These are phyloP conservation scores for Talaromyces marneffei DNA, from an alignment of 2,329 filamentous ascomycete genomes.

Conservation along the genomic window DNA sequence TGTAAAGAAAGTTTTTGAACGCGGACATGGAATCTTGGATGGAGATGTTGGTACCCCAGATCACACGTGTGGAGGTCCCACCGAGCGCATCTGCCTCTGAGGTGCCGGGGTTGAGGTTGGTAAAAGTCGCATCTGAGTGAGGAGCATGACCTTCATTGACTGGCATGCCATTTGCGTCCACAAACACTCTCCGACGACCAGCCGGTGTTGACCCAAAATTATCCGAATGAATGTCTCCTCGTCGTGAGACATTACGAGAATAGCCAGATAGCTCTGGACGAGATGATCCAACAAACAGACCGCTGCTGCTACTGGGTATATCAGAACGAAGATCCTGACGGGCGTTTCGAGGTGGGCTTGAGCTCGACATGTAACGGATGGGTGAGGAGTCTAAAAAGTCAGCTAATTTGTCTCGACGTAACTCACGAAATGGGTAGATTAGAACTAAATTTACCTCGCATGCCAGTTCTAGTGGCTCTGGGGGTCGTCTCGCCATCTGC, in stretches of 20 bases:
- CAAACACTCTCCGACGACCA: slow-evolving; percentile 55
- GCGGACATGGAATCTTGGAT: slow-evolving; percentile 79
- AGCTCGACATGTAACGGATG: slow-evolving; percentile 84
- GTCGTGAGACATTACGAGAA: slow-evolving; percentile 54
- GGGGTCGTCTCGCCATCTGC: slow-evolving; percentile 42
- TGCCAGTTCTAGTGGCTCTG: slow-evolving; percentile 30
- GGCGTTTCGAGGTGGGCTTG: slow-evolving; percentile 64
- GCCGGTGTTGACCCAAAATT: slow-evolving; percentile 50
- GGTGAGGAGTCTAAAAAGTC: slow-evolving; percentile 73
- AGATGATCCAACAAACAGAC: slow-evolving; percentile 70
- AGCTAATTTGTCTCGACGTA: neutral
- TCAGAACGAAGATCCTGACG: slow-evolving; percentile 60
- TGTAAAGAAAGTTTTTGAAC: slow-evolving; percentile 88
- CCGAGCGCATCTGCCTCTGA: slow-evolving; percentile 87
- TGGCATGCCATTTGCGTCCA: slow-evolving; percentile 59
- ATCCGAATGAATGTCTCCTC: slow-evolving; percentile 85
- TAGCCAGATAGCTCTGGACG: slow-evolving; percentile 39
- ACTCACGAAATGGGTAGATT: neutral
- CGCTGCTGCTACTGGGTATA: slow-evolving; percentile 75
- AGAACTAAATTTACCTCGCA: slow-evolving; percentile 34
- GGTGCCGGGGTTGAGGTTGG: slow-evolving; percentile 69
- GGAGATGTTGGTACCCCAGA: slow-evolving; percentile 97
- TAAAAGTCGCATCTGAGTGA: slow-evolving; percentile 59
- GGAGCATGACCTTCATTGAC: slow-evolving; percentile 44
- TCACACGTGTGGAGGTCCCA: slow-evolving; percentile 72